Evolutionary conservation across 352 stramenopile species (phyloP), one percentile per base, ranked within the genome.

Genomic region (Globisporangium recalcitrans): DNA sequence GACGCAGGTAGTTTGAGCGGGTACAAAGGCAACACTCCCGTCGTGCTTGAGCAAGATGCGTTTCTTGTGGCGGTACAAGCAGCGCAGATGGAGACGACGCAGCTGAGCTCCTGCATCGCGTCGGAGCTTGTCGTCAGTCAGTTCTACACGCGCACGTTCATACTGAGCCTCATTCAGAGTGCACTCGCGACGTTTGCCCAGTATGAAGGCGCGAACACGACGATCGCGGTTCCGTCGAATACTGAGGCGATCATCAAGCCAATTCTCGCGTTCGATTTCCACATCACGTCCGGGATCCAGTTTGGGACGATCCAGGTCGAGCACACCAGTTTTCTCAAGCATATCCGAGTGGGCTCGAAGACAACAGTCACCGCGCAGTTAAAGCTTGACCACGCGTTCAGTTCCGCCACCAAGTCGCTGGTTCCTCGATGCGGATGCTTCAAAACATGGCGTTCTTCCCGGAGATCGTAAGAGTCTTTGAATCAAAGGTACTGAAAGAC

Each of bases 371-470:
- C 67, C 1, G 59, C 54, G n/a, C 64, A 69, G 36, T 68, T 80
- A 52, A 82, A 80, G 34, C 66, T 75, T 10, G 67, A 74, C 38
- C 64, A 65, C 13, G 56, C 62, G 8, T 58, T 69, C 42, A 66
- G 31, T 13, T 60, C 53, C n/a, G 48, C 32, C 24, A 58, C 9
- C 67, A 73, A 46, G 47, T 70, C 14, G 22, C 53, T 0, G 74
- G 74, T 3, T 82, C 72, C 1, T 82, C 74, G 3, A 65, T 82
- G 57, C 70, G 72, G 1, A 64, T 82, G 64, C 42, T 80, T 8
- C 72, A 80, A 52, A 63, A 64, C 51, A 75, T 82, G 60, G 69
- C 62, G 21, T 80, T 71, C 58, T 75, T 77, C 46, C 62, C 64
- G 0, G 74, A 77, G 13, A 58, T 77, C 21, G 32, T 77, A 10